A percentile compares a stretch with the other conserved stretches of the same genome.
Evolutionary conservation across 805 yeast genomes (phyloP).

Genomic region (Candida dendrica): DNA sequence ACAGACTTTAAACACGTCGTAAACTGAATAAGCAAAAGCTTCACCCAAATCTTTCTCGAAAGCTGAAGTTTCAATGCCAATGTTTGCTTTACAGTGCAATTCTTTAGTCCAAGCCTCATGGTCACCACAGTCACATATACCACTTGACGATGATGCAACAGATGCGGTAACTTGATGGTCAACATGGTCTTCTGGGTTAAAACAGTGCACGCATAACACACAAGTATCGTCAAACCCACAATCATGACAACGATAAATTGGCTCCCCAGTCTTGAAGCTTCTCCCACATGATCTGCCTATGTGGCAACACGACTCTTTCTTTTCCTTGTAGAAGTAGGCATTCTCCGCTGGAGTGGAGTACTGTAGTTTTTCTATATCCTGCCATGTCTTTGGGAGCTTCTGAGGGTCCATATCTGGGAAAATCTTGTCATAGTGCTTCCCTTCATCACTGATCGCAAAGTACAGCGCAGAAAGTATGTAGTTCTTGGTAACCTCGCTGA

Average conservation of each 20-base stretch:
- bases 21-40: neutral
- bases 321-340: neutral
- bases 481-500: neutral
- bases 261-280: conserved; percentile 51
- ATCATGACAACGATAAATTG: conserved; percentile 65
- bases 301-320: conserved; percentile 24
- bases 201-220: conserved; percentile 68
- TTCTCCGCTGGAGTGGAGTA: neutral
- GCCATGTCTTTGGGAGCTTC: conserved; percentile 1
- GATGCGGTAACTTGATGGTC: conserved; percentile 57
- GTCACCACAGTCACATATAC: conserved; percentile 74
- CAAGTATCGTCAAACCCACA: conserved; percentile 78
- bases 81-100: conserved; percentile 41
- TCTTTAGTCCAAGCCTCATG: conserved; percentile 49
- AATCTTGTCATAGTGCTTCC: conserved; percentile 25
- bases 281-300: conserved; percentile 64
- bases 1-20: conserved; percentile 25
- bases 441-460: conserved; percentile 30
- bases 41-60: neutral
- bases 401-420: conserved; percentile 23
- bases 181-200: conserved; percentile 59
- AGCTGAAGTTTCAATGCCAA: conserved; percentile 28
- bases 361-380: conserved; percentile 3
- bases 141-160: conserved; percentile 43
- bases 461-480: conserved; percentile 11